Conservation (phyloP, 192 early-diverging fungal species). For the Coemansia sp. region DNA sequence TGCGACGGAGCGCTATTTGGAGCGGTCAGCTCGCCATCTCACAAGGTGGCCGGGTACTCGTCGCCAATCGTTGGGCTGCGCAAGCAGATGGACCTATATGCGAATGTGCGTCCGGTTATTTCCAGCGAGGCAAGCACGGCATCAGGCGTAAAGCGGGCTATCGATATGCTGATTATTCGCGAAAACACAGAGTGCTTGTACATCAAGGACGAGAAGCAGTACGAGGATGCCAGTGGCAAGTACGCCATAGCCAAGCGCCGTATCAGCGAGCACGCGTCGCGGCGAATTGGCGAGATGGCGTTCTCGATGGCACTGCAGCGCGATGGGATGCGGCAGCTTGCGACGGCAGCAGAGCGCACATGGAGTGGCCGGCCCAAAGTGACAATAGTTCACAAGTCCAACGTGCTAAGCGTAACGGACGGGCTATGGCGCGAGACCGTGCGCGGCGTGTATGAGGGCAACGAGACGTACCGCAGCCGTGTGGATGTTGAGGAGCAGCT, state of each 20-base stretch:
- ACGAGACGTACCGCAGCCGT: constrained; percentile 54
- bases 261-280: constrained; percentile 86
- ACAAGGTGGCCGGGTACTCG: constrained; percentile 97
- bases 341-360: constrained; percentile 55
- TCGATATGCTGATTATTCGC: constrained; percentile 96
- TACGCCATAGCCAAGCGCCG: constrained; percentile 79
- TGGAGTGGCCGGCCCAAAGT: constrained; percentile 75
- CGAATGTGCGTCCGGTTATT: constrained; percentile 92
- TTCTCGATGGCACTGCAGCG: constrained; percentile 89
- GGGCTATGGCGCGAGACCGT: constrained; percentile 97
- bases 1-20: constrained; percentile 96
- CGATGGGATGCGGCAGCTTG: constrained; percentile 61
- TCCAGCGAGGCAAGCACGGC: constrained; percentile 60
- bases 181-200: constrained; percentile 97
- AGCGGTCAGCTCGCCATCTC: constrained; percentile 96
- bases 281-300: constrained; percentile 84
- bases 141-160: constrained; percentile 56
- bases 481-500: constrained; percentile 94
- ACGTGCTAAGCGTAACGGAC: constrained; percentile 90
- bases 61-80: constrained; percentile 96
- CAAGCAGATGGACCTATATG: constrained; percentile 94
- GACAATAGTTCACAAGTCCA: constrained; percentile 97
- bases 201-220: constrained; percentile 54
- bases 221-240: constrained; percentile 57
- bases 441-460: constrained; percentile 65